Percentiles rank a stretch among this genome's conserved stretches.
Evolutionary conservation across 163 green algal species (phyloP).

Genomic region (Botryococcus braunii): DNA sequence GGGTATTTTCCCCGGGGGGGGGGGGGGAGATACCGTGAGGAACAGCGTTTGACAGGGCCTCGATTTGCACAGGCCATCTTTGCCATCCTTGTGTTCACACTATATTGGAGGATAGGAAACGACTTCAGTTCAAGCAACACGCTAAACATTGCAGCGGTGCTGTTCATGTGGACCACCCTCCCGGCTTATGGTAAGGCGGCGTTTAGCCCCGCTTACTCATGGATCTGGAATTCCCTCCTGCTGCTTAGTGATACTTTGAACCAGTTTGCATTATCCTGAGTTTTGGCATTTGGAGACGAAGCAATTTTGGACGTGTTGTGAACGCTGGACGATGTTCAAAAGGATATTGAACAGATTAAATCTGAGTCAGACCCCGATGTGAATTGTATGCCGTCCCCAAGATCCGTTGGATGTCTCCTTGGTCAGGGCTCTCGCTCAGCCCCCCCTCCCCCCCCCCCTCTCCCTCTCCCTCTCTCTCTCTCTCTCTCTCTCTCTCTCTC

Average conservation of each 20-base stretch:
- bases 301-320: not conserved
- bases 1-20: no score
- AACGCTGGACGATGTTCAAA: not conserved
- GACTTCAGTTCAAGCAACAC: constrained; percentile 8
- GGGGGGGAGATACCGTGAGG: no score
- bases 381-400: not conserved
- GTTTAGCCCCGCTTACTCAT: constrained; percentile 14
- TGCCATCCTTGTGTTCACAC: constrained; percentile 46
- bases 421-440: no score
- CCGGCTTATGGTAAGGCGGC: constrained; percentile 12
- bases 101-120: constrained; percentile 14
- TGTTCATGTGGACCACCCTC: constrained; percentile 28
- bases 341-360: not conserved
- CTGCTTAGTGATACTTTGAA: not conserved
- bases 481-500: no score
- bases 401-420: no score
- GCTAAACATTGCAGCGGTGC: constrained; percentile 24
- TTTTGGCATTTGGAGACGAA: not conserved
- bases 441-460: no score
- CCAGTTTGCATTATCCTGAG: not conserved
- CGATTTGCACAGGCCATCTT: not conserved
- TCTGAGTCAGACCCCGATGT: not conserved
- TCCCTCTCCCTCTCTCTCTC: no score
- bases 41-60: not conserved
- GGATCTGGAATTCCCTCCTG: constrained; percentile 13